phyloP scores from a whole-genome alignment of 1,284 basidiomycete genomes.

The Ceratobasidium sp. region DNA sequence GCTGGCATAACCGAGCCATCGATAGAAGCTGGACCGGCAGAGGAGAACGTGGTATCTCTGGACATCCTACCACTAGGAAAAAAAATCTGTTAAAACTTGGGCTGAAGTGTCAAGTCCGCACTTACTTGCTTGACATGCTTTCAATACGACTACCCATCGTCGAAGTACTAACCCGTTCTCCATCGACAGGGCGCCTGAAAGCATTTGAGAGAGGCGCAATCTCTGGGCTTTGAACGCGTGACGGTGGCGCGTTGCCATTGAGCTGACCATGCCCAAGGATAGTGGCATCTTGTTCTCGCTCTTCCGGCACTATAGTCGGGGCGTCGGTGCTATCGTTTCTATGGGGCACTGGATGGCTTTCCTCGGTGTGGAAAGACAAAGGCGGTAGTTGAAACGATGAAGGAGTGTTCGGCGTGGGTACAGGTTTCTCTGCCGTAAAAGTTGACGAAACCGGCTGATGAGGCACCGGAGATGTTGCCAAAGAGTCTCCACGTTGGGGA shows the following conservation, averaged over 20 bases:
- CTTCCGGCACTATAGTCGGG: constrained; percentile 13
- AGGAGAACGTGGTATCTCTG: constrained; percentile 64
- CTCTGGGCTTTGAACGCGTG: constrained; percentile 35
- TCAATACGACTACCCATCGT: constrained; percentile 35
- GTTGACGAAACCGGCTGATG: not conserved
- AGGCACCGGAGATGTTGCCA: not conserved
- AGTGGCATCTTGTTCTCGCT: constrained; percentile 7
- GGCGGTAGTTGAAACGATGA: constrained; percentile 29
- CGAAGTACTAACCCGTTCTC: constrained; percentile 27
- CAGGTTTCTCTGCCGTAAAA: not conserved
- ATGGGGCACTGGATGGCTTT: not conserved
- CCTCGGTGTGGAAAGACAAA: constrained; percentile 15
- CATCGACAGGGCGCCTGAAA: constrained; percentile 33
- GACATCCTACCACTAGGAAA: constrained; percentile 62
- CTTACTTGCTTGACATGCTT: constrained; percentile 64
- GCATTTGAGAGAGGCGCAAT: constrained; percentile 26
- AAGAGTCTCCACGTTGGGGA: constrained; percentile 7
- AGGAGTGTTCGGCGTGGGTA: not conserved
- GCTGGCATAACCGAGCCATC: constrained; percentile 57
- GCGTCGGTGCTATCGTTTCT: constrained; percentile 24
- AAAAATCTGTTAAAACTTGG: not conserved
- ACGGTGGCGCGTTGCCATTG: constrained; percentile 3
- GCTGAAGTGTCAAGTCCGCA: too few relatives aligned
- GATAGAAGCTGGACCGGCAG: constrained; percentile 58
- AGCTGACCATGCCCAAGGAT: not conserved